Evolutionary conservation across 2,329 filamentous ascomycete genomes (phyloP), one percentile per base, ranked within the genome.

Genomic region (Fusarium brachygibbosum): DNA sequence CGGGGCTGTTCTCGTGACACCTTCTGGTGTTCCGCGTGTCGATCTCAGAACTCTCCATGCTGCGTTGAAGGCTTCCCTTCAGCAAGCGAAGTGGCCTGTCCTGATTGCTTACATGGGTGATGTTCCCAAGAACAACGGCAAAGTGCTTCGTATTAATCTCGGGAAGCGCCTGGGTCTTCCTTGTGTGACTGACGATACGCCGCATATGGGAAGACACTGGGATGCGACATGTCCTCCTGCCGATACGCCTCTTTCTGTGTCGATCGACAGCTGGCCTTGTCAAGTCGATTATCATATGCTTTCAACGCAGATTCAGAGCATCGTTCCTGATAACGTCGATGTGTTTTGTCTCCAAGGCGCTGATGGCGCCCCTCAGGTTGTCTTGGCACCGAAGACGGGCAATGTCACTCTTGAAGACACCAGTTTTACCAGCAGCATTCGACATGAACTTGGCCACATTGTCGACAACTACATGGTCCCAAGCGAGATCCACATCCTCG

Each of bases 81-180:
- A 63, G 5, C 46, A 55, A 2, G 57, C 48, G 0, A 63, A 63
- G 2, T 63, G 59, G 59, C 59, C 59, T 1, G 59, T 63, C 0
- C 10, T 63, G 5, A 56, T 63, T 29, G n/a, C 34, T 0, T 63
- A 63, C 3, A 63, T 63, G 57, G 2, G 37, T 0, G 59, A 63
- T 7, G 37, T 63, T 4, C 59, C 59, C 1, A 63, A 63, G 46
- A 63, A 63, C 34, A 63, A 63, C n/a, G 52, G 52, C 14, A 63
- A 63, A 9, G 58, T 63, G 0, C 29, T 63, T 1, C 16, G 59
- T 13, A 63, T 63, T 3, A 63, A 31, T 6, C 57, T 63, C 5
- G 48, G 38, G 0, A 41, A 56, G 7, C 28, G 59, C 0, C 8
- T 63, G 5, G 46, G 35, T 0, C 23, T 63, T 3, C 40, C 41